Evolutionary conservation across 2,329 filamentous ascomycete genomes (phyloP).

Genomic region (Penicillium sp.): DNA sequence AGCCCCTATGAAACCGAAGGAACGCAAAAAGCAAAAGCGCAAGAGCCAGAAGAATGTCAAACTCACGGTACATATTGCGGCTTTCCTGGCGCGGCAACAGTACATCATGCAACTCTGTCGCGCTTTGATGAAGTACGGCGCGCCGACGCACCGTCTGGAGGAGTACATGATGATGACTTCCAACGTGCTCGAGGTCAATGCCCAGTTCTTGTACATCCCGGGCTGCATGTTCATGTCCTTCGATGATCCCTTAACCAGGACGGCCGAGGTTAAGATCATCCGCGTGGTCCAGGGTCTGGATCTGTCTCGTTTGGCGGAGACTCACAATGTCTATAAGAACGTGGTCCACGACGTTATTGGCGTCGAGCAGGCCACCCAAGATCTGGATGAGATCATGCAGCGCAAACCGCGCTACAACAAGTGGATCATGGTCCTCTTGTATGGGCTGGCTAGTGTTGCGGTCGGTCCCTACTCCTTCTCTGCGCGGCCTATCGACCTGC

Average conservation of each 20-base stretch:
- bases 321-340: slow-evolving; percentile 45
- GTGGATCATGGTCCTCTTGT: slow-evolving; percentile 60
- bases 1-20: slow-evolving; percentile 17
- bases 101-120: slow-evolving; percentile 33
- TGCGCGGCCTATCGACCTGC: slow-evolving; percentile 60
- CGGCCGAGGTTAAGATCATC: slow-evolving; percentile 45
- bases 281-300: slow-evolving; percentile 42
- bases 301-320: slow-evolving; percentile 42
- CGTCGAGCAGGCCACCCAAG: slow-evolving; percentile 39
- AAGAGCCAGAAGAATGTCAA: slow-evolving; percentile 44
- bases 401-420: slow-evolving; percentile 53
- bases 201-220: slow-evolving; percentile 83
- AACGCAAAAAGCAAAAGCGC: slow-evolving; percentile 35
- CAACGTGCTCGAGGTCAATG: slow-evolving; percentile 78
- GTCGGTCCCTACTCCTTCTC: slow-evolving; percentile 77
- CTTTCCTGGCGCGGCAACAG: slow-evolving; percentile 59
- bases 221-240: slow-evolving; percentile 55
- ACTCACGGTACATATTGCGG: slow-evolving; percentile 59
- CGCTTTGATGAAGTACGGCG: slow-evolving; percentile 31
- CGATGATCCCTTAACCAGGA: slow-evolving; percentile 50
- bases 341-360: slow-evolving; percentile 45
- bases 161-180: slow-evolving; percentile 86
- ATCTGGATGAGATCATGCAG: slow-evolving; percentile 54
- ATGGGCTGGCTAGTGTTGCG: slow-evolving; percentile 68
- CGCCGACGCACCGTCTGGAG: slow-evolving; percentile 50